Evolutionary conservation across 176 grass and related monocot species (phyloP).

Genomic region (Miscanthus lutarioriparius): DNA sequence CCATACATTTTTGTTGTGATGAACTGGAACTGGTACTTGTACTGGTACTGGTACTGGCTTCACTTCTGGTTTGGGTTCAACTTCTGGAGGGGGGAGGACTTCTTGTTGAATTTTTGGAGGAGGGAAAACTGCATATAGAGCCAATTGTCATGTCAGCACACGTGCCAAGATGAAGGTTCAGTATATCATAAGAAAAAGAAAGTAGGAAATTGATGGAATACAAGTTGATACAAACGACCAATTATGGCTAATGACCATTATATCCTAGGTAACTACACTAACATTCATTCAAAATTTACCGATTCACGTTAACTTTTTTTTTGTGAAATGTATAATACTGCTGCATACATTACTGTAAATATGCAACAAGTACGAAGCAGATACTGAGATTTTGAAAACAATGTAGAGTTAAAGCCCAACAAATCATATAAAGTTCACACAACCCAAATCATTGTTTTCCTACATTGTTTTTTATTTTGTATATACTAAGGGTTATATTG

Average conservation of each 20-base stretch:
- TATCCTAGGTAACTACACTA: slow-evolving; percentile 6
- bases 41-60: slow-evolving; percentile 38
- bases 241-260: slow-evolving; percentile 5
- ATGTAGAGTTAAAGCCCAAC: slow-evolving; percentile 25
- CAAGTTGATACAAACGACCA: slow-evolving; percentile 7
- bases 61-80: slow-evolving; percentile 46
- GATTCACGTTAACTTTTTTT: slow-evolving; percentile 6
- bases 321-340: background rate
- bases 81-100: slow-evolving; percentile 45
- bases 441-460: slow-evolving; percentile 5
- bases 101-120: slow-evolving; percentile 46
- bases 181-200: slow-evolving; percentile 14
- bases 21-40: slow-evolving; percentile 32
- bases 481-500: slow-evolving; percentile 16
- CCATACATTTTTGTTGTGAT: slow-evolving; percentile 43
- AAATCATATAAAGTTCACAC: background rate
- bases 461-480: background rate
- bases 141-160: slow-evolving; percentile 29
- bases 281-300: slow-evolving; percentile 13
- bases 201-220: slow-evolving; percentile 11
- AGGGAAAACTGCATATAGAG: slow-evolving; percentile 50
- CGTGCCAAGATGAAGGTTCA: background rate
- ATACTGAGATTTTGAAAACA: slow-evolving; percentile 8
- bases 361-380: slow-evolving; percentile 20
- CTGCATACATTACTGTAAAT: background rate